Percentiles rank a stretch among this genome's conserved stretches.
phyloP scores from a whole-genome alignment of 2,329 filamentous ascomycete species.

The Alternaria angustiovoidea region DNA sequence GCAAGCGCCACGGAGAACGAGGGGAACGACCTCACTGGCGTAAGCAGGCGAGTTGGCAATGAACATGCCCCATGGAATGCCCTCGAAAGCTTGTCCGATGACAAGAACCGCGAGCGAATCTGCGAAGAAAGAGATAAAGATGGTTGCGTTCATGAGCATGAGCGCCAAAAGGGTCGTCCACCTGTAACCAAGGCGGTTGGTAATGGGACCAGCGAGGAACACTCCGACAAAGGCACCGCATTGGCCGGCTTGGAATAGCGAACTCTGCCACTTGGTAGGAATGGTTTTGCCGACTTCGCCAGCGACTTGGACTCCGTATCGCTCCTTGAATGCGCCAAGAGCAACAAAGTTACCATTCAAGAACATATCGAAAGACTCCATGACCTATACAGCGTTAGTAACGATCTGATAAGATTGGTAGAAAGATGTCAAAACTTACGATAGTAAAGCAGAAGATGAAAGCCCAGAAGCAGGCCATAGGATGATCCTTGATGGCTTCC shows the following conservation, averaged over 20 bases:
- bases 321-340: slow-evolving; percentile 54
- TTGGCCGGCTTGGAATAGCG: slow-evolving; percentile 63
- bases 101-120: slow-evolving; percentile 57
- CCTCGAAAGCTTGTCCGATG: slow-evolving; percentile 65
- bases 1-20: slow-evolving; percentile 63
- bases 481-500: slow-evolving; percentile 60
- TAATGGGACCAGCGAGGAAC: slow-evolving; percentile 66
- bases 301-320: slow-evolving; percentile 57
- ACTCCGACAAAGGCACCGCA: slow-evolving; percentile 68
- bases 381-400: slow-evolving; percentile 57
- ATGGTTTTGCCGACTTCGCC: slow-evolving; percentile 51
- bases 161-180: slow-evolving; percentile 63
- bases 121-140: slow-evolving; percentile 67
- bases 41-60: slow-evolving; percentile 70
- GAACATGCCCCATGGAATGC: slow-evolving; percentile 70
- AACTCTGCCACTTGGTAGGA: slow-evolving; percentile 64
- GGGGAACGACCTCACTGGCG: slow-evolving; percentile 67
- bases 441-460: slow-evolving; percentile 65
- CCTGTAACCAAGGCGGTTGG: slow-evolving; percentile 65
- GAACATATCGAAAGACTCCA: slow-evolving; percentile 71
- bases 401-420: background rate
- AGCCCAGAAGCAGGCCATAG: slow-evolving; percentile 63
- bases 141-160: slow-evolving; percentile 64
- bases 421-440: slow-evolving; percentile 42
- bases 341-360: slow-evolving; percentile 67